Conservation (phyloP, 371 early-diverging fungal species). For the Lichtheimia ramosa region DNA sequence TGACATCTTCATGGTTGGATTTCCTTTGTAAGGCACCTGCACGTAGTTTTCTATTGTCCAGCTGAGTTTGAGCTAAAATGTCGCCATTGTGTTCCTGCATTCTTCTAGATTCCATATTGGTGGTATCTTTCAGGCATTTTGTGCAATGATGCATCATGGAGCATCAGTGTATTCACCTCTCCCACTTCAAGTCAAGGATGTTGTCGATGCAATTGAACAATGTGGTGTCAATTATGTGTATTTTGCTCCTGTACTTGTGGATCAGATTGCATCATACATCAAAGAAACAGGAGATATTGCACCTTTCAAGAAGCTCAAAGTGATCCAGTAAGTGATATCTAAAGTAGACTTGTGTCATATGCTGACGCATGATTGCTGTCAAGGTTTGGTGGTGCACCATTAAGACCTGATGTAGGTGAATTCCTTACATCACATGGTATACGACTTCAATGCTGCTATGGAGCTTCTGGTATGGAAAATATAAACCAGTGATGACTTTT, state of each 20-base stretch:
- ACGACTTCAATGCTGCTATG: slow-evolving; percentile 13
- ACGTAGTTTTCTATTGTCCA: too few species aligned
- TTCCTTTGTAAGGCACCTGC: too few species aligned
- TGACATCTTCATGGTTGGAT: too few species aligned
- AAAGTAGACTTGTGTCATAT: background rate
- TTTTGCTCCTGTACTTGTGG: slow-evolving; percentile 10
- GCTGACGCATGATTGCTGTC: background rate
- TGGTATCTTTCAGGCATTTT: too few species aligned
- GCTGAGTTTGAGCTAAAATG: too few species aligned
- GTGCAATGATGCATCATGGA: too few species aligned
- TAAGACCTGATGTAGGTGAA: slow-evolving; percentile 6
- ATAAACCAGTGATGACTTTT: too few species aligned
- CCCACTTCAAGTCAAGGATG: background rate
- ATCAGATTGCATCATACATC: slow-evolving; percentile 7
- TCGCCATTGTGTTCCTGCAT: too few species aligned
- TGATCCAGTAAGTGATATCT: background rate
- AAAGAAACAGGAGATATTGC: slow-evolving; percentile 1
- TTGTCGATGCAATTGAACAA: slow-evolving; percentile 1
- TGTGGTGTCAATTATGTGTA: background rate
- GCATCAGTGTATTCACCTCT: too few species aligned
- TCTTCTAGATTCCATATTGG: too few species aligned
- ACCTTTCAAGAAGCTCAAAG: too few species aligned
- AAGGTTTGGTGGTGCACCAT: slow-evolving; percentile 11
- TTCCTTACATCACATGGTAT: slow-evolving; percentile 3
- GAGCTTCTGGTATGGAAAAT: slow-evolving; percentile 12